Evolutionary conservation across 2,329 filamentous ascomycete genomes (phyloP), one percentile per base, ranked within the genome.

Genomic region (Myriosclerotinia duriaeana): DNA sequence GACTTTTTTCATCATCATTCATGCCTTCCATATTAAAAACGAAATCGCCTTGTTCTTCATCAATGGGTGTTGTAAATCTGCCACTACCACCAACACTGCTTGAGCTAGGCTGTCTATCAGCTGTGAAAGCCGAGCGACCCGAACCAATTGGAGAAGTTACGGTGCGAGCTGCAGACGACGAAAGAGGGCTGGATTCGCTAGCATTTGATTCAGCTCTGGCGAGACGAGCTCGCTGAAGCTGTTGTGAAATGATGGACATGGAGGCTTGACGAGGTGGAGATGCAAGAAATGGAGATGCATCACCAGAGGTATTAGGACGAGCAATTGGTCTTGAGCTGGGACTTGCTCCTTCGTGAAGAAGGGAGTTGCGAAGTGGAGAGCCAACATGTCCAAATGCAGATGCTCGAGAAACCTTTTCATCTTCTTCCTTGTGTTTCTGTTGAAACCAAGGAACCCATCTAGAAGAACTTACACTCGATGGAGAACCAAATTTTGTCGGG

Each of bases 11-110:
- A 30, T 82, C 78, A 42, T 87, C 85, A 70, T 89, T 86, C 86
- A 88, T 88, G 71, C 81, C 85, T 71, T 89, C 86, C 86, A 89
- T 88, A 73, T 80, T 85, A 74, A 89, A 89, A 17, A 89, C 84
- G 70, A 88, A 87, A 36, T 85, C 83, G 5, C 84, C 80, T 65
- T 88, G 85, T 71, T 89, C 86, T 73, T 88, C 86, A 67, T 88
- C 86, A 69, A 89, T 88, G 3, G 86, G 86, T 0, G 85, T 88
- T 1, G 86, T 86, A 74, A 87, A 87, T 20, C 86, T 80, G 26
- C 84, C 84, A 50, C 81, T 84, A 50, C 70, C 69, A 48, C 68
- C 72, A 78, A 81, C 58, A 70, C 85, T 87, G 40, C 82, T 82
- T 66, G 82, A 86, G 71, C 85, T 88, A 46, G 87, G 80, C 74